phyloP scores from a whole-genome alignment of 1,139 yeast species.

The Kodamaea sp. region DNA sequence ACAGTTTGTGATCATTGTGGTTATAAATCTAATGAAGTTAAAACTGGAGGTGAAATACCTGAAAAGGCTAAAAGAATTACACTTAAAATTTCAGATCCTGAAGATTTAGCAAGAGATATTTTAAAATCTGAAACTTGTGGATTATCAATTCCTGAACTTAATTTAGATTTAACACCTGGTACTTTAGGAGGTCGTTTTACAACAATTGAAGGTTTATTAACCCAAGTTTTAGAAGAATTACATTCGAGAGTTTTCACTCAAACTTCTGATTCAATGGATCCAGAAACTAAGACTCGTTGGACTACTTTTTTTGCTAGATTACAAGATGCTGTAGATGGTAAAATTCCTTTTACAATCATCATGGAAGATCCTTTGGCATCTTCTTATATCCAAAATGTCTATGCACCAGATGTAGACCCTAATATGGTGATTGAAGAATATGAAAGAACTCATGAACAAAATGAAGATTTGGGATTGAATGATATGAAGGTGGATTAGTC shows the following conservation, averaged over 20 bases:
- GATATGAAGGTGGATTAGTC: conserved; percentile 58
- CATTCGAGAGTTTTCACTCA: conserved; percentile 80
- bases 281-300: conserved; percentile 76
- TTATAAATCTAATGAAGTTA: conserved; percentile 94
- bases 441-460: conserved; percentile 82
- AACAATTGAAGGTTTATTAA: conserved; percentile 87
- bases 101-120: conserved; percentile 91
- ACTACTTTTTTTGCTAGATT: conserved; percentile 67
- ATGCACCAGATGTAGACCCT: conserved; percentile 97
- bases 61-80: conserved; percentile 74
- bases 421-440: conserved; percentile 88
- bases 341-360: conserved; percentile 73
- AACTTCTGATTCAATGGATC: conserved; percentile 90
- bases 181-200: conserved; percentile 98
- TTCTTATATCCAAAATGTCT: conserved; percentile 92
- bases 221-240: conserved; percentile 87
- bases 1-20: conserved; percentile 93
- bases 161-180: conserved; percentile 90
- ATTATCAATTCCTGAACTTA: conserved; percentile 78
- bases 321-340: conserved; percentile 80
- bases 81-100: conserved; percentile 80
- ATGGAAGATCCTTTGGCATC: conserved; percentile 96
- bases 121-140: conserved; percentile 94
- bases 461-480: conserved; percentile 86
- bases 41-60: conserved; percentile 97